phyloP scores from a whole-genome alignment of 2,329 filamentous ascomycete species.

The Apiospora sp. region DNA sequence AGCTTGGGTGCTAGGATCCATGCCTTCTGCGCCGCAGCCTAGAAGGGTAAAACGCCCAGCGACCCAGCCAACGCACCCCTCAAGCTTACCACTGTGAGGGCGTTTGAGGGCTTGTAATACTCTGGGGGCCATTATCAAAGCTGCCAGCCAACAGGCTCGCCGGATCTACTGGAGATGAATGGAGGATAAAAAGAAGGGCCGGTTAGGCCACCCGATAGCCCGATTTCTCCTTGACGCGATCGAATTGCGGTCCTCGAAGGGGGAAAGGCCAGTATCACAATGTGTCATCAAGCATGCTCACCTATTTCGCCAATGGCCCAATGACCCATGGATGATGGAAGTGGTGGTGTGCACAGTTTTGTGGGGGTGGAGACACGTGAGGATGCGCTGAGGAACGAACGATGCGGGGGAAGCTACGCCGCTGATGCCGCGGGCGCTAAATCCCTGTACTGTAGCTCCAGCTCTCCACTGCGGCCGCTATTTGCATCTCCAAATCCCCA shows the following conservation, averaged over 20 bases:
- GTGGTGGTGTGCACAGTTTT: slow-evolving; percentile 1
- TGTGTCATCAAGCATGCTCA: background rate
- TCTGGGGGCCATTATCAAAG: background rate
- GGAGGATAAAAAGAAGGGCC: slow-evolving; percentile 5
- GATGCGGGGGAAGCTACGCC: slow-evolving; percentile 14
- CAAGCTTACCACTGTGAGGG: background rate
- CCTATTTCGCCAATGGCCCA: background rate
- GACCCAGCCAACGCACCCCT: background rate
- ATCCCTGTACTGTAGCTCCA: background rate
- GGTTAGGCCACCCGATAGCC: background rate
- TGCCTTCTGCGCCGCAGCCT: background rate
- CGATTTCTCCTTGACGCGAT: background rate
- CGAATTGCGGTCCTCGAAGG: background rate
- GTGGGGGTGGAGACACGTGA: slow-evolving; percentile 17
- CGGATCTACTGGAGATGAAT: background rate
- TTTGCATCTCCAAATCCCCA: background rate
- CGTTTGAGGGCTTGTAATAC: background rate
- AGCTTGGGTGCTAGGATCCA: slow-evolving; percentile 15
- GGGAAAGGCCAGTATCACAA: background rate
- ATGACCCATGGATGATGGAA: slow-evolving; percentile 4
- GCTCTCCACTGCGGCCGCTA: slow-evolving; percentile 11
- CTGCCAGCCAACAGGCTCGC: background rate
- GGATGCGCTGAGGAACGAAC: slow-evolving; percentile 2
- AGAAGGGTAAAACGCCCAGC: slow-evolving; percentile 4
- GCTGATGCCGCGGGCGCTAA: slow-evolving; percentile 13